Base-by-base conservation (phyloP, 805 yeast species). In the Schwanniomyces sp. region DNA sequence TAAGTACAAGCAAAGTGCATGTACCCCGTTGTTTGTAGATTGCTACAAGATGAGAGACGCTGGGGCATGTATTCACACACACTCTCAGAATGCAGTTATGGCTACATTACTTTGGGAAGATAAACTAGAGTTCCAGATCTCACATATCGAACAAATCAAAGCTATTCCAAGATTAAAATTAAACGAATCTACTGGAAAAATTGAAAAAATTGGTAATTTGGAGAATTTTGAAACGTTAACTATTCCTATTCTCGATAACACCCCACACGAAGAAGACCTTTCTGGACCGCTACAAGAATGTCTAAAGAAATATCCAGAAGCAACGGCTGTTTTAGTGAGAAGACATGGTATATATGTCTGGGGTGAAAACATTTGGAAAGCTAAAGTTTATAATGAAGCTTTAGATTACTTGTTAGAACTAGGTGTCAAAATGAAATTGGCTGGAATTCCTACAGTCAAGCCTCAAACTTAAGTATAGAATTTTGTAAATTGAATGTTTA, bases 281-380 rank as follows among this genome's bases (percentile, higher is more conserved):
- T 80, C 85, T 7, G 87, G 79, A 24, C 71, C 85, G 16, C 69
- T 91, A 38, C 81, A 81, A 52, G 67, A 77, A 47, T 86, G 91
- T 0, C 80, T 91, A 45, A 63, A 56, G n/a, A 72, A 76, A 12
- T 85, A 89, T 57, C 97, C 97, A 1, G 75, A 80, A 0, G 71
- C 96, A 3, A 81, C 91, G 2, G 97, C 97, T 0, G 90, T 92
- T 0, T 72, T 92, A 45, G 97, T 92, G 6, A 80, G 96, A 66
- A 77, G 97, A 59, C 98, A 92, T 61, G 98, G 98, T 0, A 85
- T 92, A 40, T 92, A 85, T 62, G 96, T 91, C n/a, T 92, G 97
- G 97, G 97, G 97, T 21, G 89, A 86, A 56, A 82, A 79, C 24
- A 88, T 89, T 10, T 87, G 95, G 88, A 90, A 91, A 67, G 97